Percentiles rank a stretch among this genome's conserved stretches.
These are phyloP conservation scores for Phytophthora pluvialis DNA, from an alignment of 352 stramenopile genomes.

Conservation along the genomic window DNA sequence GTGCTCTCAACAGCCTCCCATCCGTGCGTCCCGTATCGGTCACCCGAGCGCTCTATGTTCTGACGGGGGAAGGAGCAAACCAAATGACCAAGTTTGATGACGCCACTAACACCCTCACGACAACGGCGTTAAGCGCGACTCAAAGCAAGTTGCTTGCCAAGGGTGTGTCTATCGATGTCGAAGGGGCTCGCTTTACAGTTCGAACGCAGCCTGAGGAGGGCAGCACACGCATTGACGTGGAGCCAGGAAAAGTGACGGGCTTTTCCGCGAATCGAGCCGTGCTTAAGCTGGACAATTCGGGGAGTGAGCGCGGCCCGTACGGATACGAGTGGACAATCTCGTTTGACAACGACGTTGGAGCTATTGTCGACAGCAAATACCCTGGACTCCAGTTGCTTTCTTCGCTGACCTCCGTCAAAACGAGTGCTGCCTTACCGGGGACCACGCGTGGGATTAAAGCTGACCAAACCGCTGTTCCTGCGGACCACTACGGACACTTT, in stretches of 20 bases:
- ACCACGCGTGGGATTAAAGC: conserved; percentile 32
- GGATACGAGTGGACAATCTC: conserved; percentile 79
- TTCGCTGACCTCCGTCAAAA: conserved; percentile 54
- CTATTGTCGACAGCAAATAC: conserved; percentile 41
- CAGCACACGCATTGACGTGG: conserved; percentile 50
- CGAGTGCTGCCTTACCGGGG: conserved; percentile 20
- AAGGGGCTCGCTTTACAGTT: conserved; percentile 46
- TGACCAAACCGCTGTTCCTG: conserved; percentile 31
- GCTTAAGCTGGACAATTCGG: conserved; percentile 50
- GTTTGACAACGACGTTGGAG: conserved; percentile 56
- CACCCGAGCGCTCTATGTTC: conserved; percentile 50
- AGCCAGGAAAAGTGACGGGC: conserved; percentile 33
- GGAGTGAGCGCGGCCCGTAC: conserved; percentile 44
- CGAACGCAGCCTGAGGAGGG: conserved; percentile 45
- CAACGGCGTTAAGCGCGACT: conserved; percentile 38
- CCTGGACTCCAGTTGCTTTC: conserved; percentile 62
- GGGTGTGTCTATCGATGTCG: conserved; percentile 46
- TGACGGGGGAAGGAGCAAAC: conserved; percentile 54
- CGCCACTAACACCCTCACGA: conserved; percentile 55
- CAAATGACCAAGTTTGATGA: not conserved
- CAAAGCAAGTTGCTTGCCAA: conserved; percentile 48
- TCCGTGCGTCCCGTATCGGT: conserved; percentile 59
- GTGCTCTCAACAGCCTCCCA: conserved; percentile 50
- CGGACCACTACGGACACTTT: conserved; percentile 55
- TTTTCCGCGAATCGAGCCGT: conserved; percentile 43